phyloP scores from a whole-genome alignment of 345 rosid species.

The Heritiera littoralis region DNA sequence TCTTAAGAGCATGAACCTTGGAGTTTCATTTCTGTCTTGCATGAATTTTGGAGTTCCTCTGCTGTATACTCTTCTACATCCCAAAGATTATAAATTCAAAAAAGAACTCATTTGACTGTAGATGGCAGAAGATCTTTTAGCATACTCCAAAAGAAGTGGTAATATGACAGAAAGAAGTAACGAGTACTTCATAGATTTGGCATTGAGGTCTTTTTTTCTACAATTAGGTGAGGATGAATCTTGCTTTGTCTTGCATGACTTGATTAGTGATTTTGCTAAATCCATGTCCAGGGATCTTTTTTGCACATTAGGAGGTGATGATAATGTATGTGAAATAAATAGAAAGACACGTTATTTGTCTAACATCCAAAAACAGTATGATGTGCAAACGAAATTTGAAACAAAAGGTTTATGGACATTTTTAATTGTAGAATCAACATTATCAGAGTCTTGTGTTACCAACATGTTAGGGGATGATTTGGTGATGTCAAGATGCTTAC shows the following conservation, averaged over 20 bases:
- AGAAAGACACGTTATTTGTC: slow-evolving; percentile 13
- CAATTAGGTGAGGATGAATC: neutral
- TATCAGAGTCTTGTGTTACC: too few species aligned
- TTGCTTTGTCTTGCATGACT: slow-evolving; percentile 15
- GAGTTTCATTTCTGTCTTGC: too few species aligned
- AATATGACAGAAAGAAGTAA: neutral
- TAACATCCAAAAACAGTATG: neutral
- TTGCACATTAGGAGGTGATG: neutral
- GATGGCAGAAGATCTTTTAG: too few species aligned
- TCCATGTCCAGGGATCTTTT: slow-evolving; percentile 1
- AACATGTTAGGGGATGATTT: too few species aligned
- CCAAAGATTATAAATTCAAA: too few species aligned
- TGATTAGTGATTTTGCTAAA: slow-evolving; percentile 15
- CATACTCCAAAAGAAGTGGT: too few species aligned
- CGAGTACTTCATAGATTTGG: neutral
- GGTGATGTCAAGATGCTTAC: too few species aligned
- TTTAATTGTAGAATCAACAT: neutral
- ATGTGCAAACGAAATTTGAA: neutral
- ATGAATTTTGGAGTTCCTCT: too few species aligned
- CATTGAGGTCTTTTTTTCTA: slow-evolving; percentile 20
- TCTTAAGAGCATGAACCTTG: too few species aligned
- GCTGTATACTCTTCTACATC: too few species aligned
- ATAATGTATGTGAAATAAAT: too few species aligned
- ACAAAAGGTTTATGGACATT: slow-evolving; percentile 14
- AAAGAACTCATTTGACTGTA: too few species aligned